phyloP scores from a whole-genome alignment of 2,329 filamentous ascomycete species.

The Trematosphaeria pertusa region DNA sequence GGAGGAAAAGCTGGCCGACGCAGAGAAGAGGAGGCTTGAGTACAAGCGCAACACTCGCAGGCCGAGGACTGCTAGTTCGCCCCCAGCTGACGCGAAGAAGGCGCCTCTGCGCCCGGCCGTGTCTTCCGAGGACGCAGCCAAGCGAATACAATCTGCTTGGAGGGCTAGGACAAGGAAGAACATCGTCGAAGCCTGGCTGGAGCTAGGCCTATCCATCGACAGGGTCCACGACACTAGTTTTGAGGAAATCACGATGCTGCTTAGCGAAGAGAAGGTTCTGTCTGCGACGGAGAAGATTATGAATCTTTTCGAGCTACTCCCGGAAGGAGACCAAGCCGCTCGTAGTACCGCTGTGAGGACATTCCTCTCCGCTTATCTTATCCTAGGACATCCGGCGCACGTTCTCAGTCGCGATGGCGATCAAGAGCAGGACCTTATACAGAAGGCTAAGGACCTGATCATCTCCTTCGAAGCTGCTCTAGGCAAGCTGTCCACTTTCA shows the following conservation, averaged over 20 bases:
- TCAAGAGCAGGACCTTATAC: constrained; percentile 74
- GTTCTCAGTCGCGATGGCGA: constrained; percentile 78
- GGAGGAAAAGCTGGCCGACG: constrained; percentile 80
- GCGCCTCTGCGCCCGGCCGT: constrained; percentile 46
- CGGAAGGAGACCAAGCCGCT: constrained; percentile 64
- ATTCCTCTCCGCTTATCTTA: constrained; percentile 81
- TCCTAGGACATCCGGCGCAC: constrained; percentile 78
- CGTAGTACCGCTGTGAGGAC: constrained; percentile 74
- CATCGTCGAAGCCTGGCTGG: constrained; percentile 69
- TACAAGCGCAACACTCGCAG: constrained; percentile 62
- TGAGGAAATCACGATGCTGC: constrained; percentile 73
- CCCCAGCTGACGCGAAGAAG: constrained; percentile 52
- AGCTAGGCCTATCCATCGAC: constrained; percentile 73
- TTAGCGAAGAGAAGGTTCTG: constrained; percentile 72
- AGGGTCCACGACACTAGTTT: constrained; percentile 74
- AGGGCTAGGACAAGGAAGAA: constrained; percentile 64
- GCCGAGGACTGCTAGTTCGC: constrained; percentile 64
- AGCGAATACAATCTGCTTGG: constrained; percentile 75
- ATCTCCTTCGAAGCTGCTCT: constrained; percentile 79
- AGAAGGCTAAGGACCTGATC: constrained; percentile 77
- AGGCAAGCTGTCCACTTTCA: constrained; percentile 68
- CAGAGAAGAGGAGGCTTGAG: constrained; percentile 70
- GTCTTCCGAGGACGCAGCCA: constrained; percentile 67
- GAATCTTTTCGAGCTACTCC: constrained; percentile 69
- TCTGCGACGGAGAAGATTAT: constrained; percentile 71